Percentiles rank a stretch among this genome's conserved stretches.
These are phyloP conservation scores for Cytospora chrysosperma DNA, from an alignment of 2,329 filamentous ascomycete species.

Conservation along the genomic window DNA sequence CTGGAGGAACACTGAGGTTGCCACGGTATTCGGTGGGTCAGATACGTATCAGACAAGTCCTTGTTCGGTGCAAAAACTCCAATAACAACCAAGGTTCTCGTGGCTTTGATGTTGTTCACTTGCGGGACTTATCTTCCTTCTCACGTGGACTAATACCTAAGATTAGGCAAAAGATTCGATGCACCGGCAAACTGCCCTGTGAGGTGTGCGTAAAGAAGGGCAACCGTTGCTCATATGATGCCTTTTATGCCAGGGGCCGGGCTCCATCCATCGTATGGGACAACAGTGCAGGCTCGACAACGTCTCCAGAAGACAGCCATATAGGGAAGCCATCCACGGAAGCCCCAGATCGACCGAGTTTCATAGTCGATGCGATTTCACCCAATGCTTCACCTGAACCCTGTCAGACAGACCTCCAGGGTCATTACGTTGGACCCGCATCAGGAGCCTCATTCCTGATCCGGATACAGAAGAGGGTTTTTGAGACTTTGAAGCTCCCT, in stretches of 20 bases:
- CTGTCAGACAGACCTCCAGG: constrained; percentile 44
- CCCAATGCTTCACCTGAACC: constrained; percentile 46
- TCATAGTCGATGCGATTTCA: constrained; percentile 22
- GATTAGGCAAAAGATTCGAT: constrained; percentile 39
- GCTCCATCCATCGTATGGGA: constrained; percentile 38
- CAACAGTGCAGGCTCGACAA: background rate
- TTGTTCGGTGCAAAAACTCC: too few relatives aligned
- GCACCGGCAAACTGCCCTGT: constrained; percentile 41
- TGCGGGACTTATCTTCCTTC: too few relatives aligned
- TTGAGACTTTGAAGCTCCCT: constrained; percentile 38
- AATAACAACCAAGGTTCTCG: too few relatives aligned
- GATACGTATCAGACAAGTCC: too few relatives aligned
- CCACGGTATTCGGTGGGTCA: too few relatives aligned
- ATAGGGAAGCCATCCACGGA: background rate
- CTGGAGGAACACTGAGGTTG: background rate
- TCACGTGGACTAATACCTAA: background rate
- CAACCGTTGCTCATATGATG: constrained; percentile 46
- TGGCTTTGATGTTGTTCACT: too few relatives aligned
- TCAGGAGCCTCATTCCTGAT: constrained; percentile 50
- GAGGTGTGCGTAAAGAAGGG: constrained; percentile 34
- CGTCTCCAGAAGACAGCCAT: constrained; percentile 15
- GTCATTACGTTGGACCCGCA: constrained; percentile 46
- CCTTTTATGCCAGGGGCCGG: constrained; percentile 48
- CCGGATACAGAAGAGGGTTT: constrained; percentile 48
- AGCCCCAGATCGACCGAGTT: background rate